Base-by-base conservation (phyloP, 192 early-diverging fungal genomes). In the Backusella australiensis region DNA sequence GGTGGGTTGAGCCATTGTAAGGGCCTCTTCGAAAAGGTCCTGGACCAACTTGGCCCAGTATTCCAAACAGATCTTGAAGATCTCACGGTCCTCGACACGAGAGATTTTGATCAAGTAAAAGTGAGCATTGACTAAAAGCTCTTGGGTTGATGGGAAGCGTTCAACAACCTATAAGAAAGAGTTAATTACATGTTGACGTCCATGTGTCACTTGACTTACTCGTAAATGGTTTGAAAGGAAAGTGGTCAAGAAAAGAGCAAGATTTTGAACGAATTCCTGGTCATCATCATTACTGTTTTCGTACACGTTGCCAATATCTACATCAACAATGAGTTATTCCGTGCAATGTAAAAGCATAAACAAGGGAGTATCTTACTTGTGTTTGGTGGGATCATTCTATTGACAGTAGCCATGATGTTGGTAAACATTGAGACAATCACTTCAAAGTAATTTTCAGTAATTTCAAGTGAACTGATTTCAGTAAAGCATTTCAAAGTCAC, bases 1-100 rank as follows among this genome's bases (percentile, higher is more conserved):
- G 19, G 95, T 75, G 23, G 85, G 84, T 52, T 77, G 81, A 29
- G 90, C 88, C 21, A 91, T 74, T 17, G 85, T 78, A 69, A 89
- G 89, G 9, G 89, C 86, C 77, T 98, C 96, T 72, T 98, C 96
- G 82, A 95, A 98, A 34, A 99, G 84, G 75, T 95, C 95, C 7
- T 87, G 89, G 21, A 94, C 96, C 80, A 99, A 85, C 70, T 95
- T 93, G 46, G 91, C 90, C 97, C 97, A 99, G 84, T 99, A 99
- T 81, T 99, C 98, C 65, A 99, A 85, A 78, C 96, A 97, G 42
- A 96, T 93, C 86, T 99, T 99, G 89, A 99, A 99, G 56, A 99
- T 88, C 81, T 99, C 98, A 68, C 97, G 93, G 80, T 99, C 97
- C 71, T 95, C 90, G 32, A 99, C 96, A 63, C 91, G 86, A 1